These are phyloP conservation scores for Agrostemma githago DNA, from an alignment of 148 eudicot species.

Conservation along the genomic window DNA sequence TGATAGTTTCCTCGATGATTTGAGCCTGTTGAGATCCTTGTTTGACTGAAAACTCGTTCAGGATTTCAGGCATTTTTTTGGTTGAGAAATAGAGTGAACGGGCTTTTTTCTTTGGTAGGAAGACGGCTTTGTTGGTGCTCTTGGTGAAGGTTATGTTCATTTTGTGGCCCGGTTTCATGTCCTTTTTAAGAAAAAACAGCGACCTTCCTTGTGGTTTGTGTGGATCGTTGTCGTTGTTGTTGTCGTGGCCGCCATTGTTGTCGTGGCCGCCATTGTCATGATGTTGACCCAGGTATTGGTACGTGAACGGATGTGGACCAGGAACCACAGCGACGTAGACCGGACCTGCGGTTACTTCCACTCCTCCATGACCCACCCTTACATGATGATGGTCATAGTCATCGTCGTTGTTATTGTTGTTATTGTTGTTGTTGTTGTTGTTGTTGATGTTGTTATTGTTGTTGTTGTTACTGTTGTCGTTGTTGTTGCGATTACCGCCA, in stretches of 20 bases:
- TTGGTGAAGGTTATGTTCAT: constrained; percentile 24
- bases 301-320: constrained; percentile 10
- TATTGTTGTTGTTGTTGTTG: no score
- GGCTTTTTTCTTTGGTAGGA: constrained; percentile 20
- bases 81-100: constrained; percentile 20
- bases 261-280: neutral
- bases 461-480: no score
- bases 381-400: neutral
- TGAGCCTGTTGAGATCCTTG: constrained; percentile 23
- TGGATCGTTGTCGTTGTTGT: neutral
- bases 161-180: constrained; percentile 19
- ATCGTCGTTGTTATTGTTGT: no score
- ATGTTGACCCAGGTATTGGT: neutral
- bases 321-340: constrained; percentile 24
- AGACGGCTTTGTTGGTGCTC: constrained; percentile 18
- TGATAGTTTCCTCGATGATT: constrained; percentile 20
- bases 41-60: constrained; percentile 14
- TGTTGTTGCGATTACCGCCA: no score
- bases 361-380: constrained; percentile 1
- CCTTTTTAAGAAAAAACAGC: constrained; percentile 32
- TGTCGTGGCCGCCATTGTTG: neutral
- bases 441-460: no score
- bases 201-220: constrained; percentile 10
- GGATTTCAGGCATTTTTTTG: constrained; percentile 15
- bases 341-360: constrained; percentile 14